Base-by-base conservation (phyloP, 75 land plant species). In the Larix kaempferi region DNA sequence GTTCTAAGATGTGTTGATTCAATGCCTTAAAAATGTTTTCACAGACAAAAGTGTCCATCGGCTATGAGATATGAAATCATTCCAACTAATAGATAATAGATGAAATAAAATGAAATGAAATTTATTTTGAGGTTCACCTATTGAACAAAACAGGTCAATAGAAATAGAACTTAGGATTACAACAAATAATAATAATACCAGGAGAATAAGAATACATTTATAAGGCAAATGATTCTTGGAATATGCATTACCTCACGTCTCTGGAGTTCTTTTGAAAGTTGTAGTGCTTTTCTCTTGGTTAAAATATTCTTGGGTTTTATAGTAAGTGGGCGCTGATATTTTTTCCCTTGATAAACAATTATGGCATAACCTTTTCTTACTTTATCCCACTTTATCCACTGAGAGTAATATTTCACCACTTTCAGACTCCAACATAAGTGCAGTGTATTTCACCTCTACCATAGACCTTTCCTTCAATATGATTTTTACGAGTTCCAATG, bases 381-480 rank as follows among this genome's bases (percentile, higher is more conserved):
- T n/a, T n/a, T n/a, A n/a, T n/a, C n/a, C n/a, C n/a, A 90, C 74
- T 80, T 87, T 89, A 77, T 91, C 93, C 3, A 94, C 87, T 39
- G 91, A 90, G 62, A 97, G 92, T 82, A 97, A 80, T 21, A 94
- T 86, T 62, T 98, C 99, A 2, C 98, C 93, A 87, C 99, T 97
- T 84, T 97, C 98, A 75, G 85, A 81, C 77, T 97, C 99, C 55
- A 97, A 87, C 35, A 91, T 85, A 76, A 88, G 75, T 25, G 99
- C 99, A 77, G 86, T 80, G 44, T 88, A 82, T 78, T 86, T 85
- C 26, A 88, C 93, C 79, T 87, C 82, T 21, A 76, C 83, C 59
- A 88, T 81, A 56, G 73, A 75, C 77, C 82, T 85, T 54, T 86
- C 93, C 61, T 94, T 94, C 57, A 88, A 74, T 44, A 92, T 74